phyloP scores from a whole-genome alignment of 805 yeast genomes.

The Metschnikowia koreensis region DNA sequence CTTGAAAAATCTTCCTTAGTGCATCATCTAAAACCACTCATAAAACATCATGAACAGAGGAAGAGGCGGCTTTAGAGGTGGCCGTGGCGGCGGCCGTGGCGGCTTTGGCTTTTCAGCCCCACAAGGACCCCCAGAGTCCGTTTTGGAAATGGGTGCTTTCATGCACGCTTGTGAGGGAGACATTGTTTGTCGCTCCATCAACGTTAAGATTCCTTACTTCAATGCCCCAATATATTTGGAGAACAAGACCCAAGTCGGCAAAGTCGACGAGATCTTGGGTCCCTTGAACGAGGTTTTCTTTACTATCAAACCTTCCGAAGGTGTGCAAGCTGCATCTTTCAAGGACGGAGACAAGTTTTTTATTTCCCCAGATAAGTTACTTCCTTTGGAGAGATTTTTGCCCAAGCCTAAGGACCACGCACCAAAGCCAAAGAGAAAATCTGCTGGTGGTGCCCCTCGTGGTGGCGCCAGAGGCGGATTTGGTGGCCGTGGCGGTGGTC shows the following conservation, averaged over 20 bases:
- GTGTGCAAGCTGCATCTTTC: constrained; percentile 91
- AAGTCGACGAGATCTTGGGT: constrained; percentile 97
- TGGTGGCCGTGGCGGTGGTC: constrained; percentile 32
- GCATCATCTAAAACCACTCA: constrained; percentile 1
- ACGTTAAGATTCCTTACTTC: constrained; percentile 93
- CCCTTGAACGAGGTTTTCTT: constrained; percentile 97
- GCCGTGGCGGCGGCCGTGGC: constrained; percentile 67
- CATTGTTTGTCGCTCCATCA: constrained; percentile 92
- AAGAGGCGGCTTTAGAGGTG: constrained; percentile 52
- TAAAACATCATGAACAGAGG: constrained; percentile 45
- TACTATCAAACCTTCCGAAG: constrained; percentile 94
- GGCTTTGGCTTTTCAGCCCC: constrained; percentile 75
- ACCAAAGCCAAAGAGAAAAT: constrained; percentile 75
- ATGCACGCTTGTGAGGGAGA: constrained; percentile 95
- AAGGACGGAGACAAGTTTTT: constrained; percentile 94
- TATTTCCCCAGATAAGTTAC: constrained; percentile 91
- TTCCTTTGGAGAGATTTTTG: constrained; percentile 93
- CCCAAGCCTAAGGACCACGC: constrained; percentile 92
- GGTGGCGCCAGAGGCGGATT: constrained; percentile 42
- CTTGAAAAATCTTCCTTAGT: constrained; percentile 16
- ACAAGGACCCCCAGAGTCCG: constrained; percentile 93
- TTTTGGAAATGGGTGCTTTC: constrained; percentile 91
- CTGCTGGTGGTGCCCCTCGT: constrained; percentile 49
- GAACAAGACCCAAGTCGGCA: constrained; percentile 94
- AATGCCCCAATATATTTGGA: constrained; percentile 97